Evolutionary conservation across 306 rosid species (phyloP).

Genomic region (Cucurbita ficifolia): DNA sequence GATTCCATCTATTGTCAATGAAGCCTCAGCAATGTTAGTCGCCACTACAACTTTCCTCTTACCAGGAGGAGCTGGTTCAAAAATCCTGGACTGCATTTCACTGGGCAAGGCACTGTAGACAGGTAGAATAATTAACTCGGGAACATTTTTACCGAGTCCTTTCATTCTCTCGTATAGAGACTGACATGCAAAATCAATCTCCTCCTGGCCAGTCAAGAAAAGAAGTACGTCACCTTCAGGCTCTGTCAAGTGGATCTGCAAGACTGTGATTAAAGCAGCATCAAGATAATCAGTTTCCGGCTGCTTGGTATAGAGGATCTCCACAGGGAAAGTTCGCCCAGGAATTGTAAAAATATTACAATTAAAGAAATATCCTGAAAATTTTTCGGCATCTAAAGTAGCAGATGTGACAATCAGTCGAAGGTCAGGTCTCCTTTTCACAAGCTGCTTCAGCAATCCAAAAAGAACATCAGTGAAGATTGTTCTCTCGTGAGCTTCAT

Average conservation of each 20-base stretch:
- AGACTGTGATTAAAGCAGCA: conserved; percentile 60
- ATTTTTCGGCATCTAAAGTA: conserved; percentile 78
- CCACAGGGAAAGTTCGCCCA: conserved; percentile 79
- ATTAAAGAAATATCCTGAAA: conserved; percentile 68
- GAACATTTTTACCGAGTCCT: conserved; percentile 53
- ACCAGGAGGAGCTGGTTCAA: conserved; percentile 81
- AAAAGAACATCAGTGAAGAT: conserved; percentile 74
- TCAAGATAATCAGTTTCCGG: conserved; percentile 79
- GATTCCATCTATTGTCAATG: conserved; percentile 82
- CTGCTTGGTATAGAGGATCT: conserved; percentile 62
- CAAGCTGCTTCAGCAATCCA: conserved; percentile 69
- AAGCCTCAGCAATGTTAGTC: conserved; percentile 85
- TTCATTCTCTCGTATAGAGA: conserved; percentile 79
- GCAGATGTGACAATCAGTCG: conserved; percentile 79
- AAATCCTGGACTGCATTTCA: conserved; percentile 78
- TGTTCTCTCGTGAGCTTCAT: conserved; percentile 88
- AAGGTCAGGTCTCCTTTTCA: conserved; percentile 61
- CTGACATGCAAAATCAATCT: conserved; percentile 81
- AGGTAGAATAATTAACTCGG: conserved; percentile 67
- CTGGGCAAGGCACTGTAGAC: conserved; percentile 80
- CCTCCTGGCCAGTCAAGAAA: conserved; percentile 91
- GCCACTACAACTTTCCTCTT: conserved; percentile 87
- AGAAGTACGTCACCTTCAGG: conserved; percentile 91
- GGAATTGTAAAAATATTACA: conserved; percentile 73
- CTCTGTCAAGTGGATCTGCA: conserved; percentile 73